phyloP scores from a whole-genome alignment of 163 green algal species.

The Coccomyxa subellipsoidea region DNA sequence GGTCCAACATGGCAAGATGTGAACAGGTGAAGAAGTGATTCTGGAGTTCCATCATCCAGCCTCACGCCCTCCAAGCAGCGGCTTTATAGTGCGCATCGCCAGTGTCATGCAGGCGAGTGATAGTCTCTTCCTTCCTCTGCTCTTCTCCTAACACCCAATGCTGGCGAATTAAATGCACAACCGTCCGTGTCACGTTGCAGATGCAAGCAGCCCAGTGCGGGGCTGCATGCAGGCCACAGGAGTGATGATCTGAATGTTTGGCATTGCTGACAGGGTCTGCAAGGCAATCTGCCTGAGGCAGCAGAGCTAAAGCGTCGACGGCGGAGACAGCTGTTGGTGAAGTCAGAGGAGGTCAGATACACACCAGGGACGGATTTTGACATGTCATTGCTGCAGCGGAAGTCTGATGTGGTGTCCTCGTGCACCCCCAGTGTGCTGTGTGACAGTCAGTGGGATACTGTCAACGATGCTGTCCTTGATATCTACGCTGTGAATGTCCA shows the following conservation, averaged over 20 bases:
- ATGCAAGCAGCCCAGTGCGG: no score
- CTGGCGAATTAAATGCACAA: no score
- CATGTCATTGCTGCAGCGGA: neutral
- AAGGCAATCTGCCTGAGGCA: neutral
- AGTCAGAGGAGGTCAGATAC: neutral
- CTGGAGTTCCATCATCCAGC: neutral
- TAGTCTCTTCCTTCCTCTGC: no score
- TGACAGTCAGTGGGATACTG: neutral
- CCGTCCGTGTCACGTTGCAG: no score
- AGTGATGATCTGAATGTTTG: neutral
- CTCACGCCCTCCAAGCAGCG: neutral
- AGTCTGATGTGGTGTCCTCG: neutral
- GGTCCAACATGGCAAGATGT: no score
- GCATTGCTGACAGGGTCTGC: neutral
- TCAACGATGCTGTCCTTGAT: neutral
- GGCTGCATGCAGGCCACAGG: neutral
- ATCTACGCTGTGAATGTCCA: slow-evolving; percentile 5
- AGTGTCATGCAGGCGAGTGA: neutral
- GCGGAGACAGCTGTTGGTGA: neutral
- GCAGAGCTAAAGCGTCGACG: neutral
- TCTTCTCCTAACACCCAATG: no score
- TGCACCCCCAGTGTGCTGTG: slow-evolving; percentile 5
- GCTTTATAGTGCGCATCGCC: neutral
- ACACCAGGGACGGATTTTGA: neutral
- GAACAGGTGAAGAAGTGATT: neutral